Conservation (phyloP, 169 alveolate genomes). For the Eimeria sp. region DNA sequence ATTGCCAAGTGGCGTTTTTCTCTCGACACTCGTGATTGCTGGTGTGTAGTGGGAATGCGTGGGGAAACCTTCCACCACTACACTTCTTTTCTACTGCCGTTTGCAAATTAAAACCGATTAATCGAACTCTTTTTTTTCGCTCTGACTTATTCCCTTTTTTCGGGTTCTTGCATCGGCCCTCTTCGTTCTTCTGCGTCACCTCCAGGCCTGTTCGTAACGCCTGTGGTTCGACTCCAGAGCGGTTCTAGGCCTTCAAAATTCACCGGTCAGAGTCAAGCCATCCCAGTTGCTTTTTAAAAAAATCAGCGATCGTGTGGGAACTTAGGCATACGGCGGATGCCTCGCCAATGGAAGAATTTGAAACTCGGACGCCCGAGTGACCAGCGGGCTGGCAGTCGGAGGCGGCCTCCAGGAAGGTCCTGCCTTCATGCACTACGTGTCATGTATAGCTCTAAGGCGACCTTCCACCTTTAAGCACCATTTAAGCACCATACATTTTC, state of each 20-base stretch:
- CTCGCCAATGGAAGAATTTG: not conserved
- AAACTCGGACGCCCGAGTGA: not conserved
- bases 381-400: conserved; percentile 27
- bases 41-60: not conserved
- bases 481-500: not conserved
- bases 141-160: not conserved
- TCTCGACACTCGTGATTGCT: not conserved
- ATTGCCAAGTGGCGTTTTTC: not conserved
- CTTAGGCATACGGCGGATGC: not conserved
- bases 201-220: too few relatives aligned
- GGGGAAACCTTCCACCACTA: not conserved
- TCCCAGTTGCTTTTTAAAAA: not conserved
- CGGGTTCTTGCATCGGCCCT: not conserved
- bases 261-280: not conserved
- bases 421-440: not conserved
- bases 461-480: not conserved
- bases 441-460: not conserved
- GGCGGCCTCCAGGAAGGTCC: not conserved
- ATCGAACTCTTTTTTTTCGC: not conserved
- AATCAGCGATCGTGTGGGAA: not conserved
- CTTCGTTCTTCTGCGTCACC: too few relatives aligned
- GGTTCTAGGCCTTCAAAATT: not conserved
- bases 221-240: not conserved
- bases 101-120: not conserved
- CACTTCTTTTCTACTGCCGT: not conserved